Percentiles rank a stretch among this genome's conserved stretches.
These are phyloP conservation scores for Arthrinium puccinioides DNA, from an alignment of 2,329 filamentous ascomycete species.

Conservation along the genomic window DNA sequence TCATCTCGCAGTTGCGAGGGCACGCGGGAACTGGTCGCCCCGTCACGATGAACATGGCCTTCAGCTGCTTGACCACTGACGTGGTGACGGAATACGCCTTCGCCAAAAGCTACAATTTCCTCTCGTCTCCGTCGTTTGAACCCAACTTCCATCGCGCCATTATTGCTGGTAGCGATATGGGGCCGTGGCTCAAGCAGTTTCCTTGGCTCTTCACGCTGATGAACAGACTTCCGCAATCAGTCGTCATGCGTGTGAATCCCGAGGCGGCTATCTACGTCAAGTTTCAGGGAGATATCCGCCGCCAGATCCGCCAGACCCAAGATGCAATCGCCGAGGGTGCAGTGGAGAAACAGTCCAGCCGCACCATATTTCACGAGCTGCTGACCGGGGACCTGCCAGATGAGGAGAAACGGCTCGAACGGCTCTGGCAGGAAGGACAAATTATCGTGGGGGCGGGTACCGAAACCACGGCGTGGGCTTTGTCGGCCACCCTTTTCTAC, in stretches of 20 bases:
- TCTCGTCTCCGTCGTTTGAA: neutral
- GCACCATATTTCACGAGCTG: too few relatives aligned
- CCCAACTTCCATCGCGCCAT: neutral
- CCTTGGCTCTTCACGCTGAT: neutral
- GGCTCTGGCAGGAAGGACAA: too few relatives aligned
- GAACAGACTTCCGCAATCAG: neutral
- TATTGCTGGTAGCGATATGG: neutral
- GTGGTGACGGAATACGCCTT: neutral
- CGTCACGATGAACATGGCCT: too few relatives aligned
- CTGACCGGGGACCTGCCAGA: too few relatives aligned
- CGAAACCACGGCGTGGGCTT: conserved; percentile 19
- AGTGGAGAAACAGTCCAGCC: too few relatives aligned
- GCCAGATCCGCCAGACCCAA: too few relatives aligned
- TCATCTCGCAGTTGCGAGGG: too few relatives aligned
- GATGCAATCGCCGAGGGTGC: too few relatives aligned
- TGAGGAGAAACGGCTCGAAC: too few relatives aligned
- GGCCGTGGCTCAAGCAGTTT: neutral
- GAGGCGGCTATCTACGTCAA: neutral
- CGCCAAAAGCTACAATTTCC: neutral
- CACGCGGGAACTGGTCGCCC: too few relatives aligned
- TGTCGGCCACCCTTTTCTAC: conserved; percentile 14
- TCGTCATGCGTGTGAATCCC: neutral
- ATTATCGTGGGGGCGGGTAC: too few relatives aligned
- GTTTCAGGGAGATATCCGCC: too few relatives aligned
- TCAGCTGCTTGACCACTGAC: conserved; percentile 1